phyloP scores from a whole-genome alignment of 495 filamentous ascomycete genomes.

The Trichoderma orchidacearum region DNA sequence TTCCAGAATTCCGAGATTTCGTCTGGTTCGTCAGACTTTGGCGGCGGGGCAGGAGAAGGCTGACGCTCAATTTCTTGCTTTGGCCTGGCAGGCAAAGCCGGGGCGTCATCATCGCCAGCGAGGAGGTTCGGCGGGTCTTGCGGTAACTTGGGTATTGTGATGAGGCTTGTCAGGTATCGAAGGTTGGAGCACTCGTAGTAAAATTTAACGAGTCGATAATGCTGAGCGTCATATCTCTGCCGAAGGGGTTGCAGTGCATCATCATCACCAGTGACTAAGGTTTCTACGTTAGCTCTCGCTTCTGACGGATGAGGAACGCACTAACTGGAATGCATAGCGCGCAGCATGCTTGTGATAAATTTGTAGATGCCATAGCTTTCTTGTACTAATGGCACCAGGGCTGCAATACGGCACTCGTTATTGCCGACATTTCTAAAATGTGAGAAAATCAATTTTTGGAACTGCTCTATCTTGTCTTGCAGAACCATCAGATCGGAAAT shows the following conservation, averaged over 20 bases:
- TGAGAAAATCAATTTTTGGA: conserved; percentile 96
- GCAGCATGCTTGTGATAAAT: conserved; percentile 86
- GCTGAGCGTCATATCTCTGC: conserved; percentile 81
- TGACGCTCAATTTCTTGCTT: conserved; percentile 52
- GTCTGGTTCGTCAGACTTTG: conserved; percentile 66
- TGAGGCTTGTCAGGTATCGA: conserved; percentile 87
- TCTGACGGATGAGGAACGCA: conserved; percentile 23
- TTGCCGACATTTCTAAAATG: conserved; percentile 83
- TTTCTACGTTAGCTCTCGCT: not conserved
- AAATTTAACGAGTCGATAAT: conserved; percentile 90
- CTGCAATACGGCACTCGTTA: conserved; percentile 93
- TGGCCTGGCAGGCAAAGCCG: conserved; percentile 71
- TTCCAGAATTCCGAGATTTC: conserved; percentile 98
- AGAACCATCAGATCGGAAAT: conserved; percentile 92
- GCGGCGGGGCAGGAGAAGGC: conserved; percentile 48
- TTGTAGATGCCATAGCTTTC: conserved; percentile 99
- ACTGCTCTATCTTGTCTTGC: conserved; percentile 94
- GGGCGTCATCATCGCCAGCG: conserved; percentile 68
- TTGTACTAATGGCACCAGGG: conserved; percentile 83
- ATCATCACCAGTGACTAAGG: conserved; percentile 73
- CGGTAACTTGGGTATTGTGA: conserved; percentile 89
- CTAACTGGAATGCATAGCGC: conserved; percentile 84
- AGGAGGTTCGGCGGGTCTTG: conserved; percentile 86
- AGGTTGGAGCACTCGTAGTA: conserved; percentile 99
- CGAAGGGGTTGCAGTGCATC: conserved; percentile 88